Base-by-base conservation (phyloP, 805 yeast species). In the Hanseniaspora clermontiae region DNA sequence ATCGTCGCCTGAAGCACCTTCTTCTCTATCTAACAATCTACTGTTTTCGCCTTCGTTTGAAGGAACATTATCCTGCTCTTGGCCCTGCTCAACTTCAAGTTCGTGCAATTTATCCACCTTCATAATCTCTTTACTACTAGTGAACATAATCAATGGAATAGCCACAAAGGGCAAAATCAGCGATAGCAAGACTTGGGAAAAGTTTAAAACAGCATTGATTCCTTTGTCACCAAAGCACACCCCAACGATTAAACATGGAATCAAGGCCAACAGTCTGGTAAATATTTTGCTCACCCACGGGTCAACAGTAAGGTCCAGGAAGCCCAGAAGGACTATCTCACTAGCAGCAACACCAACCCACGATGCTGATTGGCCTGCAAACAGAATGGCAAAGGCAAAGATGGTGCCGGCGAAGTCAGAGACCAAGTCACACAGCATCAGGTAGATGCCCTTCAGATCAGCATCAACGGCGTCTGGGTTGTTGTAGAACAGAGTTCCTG, bases 361-460 rank as follows among this genome's bases (percentile, higher is more conserved):
- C 43, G 96, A 96, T 2, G 96, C 96, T 63, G 93, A 83, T 65
- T 89, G 91, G n/a, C 97, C 97, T 14, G 91, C 83, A 66, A 86
- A 89, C 48, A 89, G 72, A 69, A 89, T 77, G 0, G 96, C 96
- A 51, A 88, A 69, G 0, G 96, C 96, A 73, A 90, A 89, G 0
- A 89, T 83, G 10, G 86, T 72, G 6, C 95, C 97, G 0, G 96
- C 97, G 6, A 89, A 80, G 15, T 86, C 84, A 1, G 95, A 85
- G 42, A 89, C 74, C 63, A 85, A 86, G 34, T 74, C 72, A 5
- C 80, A 74, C 31, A 89, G 75, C 68, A 89, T 72, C 57, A 82
- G 77, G 66, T 89, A 87, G 59, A 89, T 84, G 15, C 95, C 82
- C 67, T 83, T 80, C 59, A 89, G 73, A 66, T 89, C 96, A 0